Percentiles rank a stretch among this genome's conserved stretches.
These are phyloP conservation scores for Elongisporangium prolatum DNA, from an alignment of 352 stramenopile species.

Conservation along the genomic window DNA sequence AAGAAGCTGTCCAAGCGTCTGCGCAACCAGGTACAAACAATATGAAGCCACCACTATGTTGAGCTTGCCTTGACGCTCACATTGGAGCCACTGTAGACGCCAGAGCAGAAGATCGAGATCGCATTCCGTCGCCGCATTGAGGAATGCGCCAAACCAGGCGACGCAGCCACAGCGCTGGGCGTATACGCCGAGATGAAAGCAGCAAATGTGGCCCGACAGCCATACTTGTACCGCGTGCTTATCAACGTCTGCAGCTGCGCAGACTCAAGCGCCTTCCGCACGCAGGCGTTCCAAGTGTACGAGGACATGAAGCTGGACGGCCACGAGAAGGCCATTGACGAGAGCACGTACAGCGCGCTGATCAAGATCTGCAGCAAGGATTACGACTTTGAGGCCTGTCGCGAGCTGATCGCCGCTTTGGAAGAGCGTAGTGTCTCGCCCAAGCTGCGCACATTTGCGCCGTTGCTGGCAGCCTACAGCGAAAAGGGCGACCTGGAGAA, in stretches of 20 bases:
- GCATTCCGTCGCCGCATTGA: conserved; percentile 42
- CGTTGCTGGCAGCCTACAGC: conserved; percentile 60
- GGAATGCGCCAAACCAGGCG: conserved; percentile 28
- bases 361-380: conserved; percentile 70
- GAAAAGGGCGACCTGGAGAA: conserved; percentile 47
- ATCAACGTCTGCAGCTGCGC: conserved; percentile 60
- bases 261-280: conserved; percentile 21
- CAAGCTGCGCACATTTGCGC: conserved; percentile 70
- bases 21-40: conserved; percentile 53
- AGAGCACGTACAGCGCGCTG: conserved; percentile 70
- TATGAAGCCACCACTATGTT: not conserved
- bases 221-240: conserved; percentile 56
- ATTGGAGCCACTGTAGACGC: conserved; percentile 20
- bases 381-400: conserved; percentile 46
- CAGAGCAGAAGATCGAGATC: conserved; percentile 27
- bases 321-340: conserved; percentile 21
- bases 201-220: conserved; percentile 16
- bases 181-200: conserved; percentile 53
- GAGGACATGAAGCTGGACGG: conserved; percentile 57
- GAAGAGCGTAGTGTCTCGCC: conserved; percentile 37
- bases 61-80: not conserved
- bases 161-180: conserved; percentile 33
- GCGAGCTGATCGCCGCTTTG: conserved; percentile 47
- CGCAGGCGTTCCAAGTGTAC: conserved; percentile 48
- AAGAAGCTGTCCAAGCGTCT: conserved; percentile 40